Conservation (phyloP, 108 stramenopile species). For the Pseudonitzschia multistriata region DNA sequence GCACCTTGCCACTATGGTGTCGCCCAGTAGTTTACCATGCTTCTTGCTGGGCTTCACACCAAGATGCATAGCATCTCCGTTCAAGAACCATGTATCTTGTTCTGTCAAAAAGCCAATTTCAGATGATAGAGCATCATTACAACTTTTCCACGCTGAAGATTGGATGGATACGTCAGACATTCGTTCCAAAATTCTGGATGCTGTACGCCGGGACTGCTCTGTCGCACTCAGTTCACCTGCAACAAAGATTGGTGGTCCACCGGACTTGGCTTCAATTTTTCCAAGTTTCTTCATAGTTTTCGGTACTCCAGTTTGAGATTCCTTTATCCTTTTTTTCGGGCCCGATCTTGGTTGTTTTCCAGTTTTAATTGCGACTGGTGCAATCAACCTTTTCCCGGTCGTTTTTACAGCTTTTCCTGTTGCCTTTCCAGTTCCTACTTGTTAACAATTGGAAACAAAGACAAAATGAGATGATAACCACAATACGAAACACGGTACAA, state of each 20-base stretch:
- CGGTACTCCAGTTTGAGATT: slow-evolving; percentile 43
- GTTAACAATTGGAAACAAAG: background rate
- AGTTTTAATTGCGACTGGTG: slow-evolving; percentile 27
- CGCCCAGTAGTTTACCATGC: slow-evolving; percentile 40
- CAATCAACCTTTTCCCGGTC: slow-evolving; percentile 34
- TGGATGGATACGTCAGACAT: slow-evolving; percentile 50
- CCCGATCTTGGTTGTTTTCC: slow-evolving; percentile 45
- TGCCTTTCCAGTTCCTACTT: slow-evolving; percentile 30
- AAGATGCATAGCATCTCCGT: slow-evolving; percentile 65
- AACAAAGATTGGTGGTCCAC: slow-evolving; percentile 28
- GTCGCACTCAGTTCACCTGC: slow-evolving; percentile 70
- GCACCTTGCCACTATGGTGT: slow-evolving; percentile 74
- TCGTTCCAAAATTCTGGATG: slow-evolving; percentile 58
- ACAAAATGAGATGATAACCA: slow-evolving; percentile 4
- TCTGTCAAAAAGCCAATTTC: slow-evolving; percentile 51
- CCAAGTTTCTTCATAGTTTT: slow-evolving; percentile 53
- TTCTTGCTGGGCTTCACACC: slow-evolving; percentile 52
- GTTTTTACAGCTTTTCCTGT: slow-evolving; percentile 28
- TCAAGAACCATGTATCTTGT: slow-evolving; percentile 71
- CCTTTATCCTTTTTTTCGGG: slow-evolving; percentile 43
- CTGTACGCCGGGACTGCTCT: slow-evolving; percentile 68
- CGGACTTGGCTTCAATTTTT: slow-evolving; percentile 26
- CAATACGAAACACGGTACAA: background rate
- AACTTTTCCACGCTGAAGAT: slow-evolving; percentile 30
- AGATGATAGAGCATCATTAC: slow-evolving; percentile 41